phyloP scores from a whole-genome alignment of 2,329 filamentous ascomycete genomes.

The Leptographium radiaticola region DNA sequence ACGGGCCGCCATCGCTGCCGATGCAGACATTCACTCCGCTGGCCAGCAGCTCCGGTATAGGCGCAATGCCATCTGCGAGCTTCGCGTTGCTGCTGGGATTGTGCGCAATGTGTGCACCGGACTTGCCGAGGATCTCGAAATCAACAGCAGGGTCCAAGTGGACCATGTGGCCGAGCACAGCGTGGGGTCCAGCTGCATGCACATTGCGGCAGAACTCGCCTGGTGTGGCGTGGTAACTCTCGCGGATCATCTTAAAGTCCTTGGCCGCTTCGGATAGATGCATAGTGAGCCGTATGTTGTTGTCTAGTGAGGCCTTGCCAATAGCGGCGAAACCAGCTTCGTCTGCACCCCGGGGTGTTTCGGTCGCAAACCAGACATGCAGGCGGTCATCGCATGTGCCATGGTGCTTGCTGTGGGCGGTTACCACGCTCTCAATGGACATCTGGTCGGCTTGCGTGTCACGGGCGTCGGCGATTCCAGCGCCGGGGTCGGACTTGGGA shows the following conservation, averaged over 20 bases:
- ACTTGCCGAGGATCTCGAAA: background rate
- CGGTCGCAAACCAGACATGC: slow-evolving; percentile 1
- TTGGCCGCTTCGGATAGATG: background rate
- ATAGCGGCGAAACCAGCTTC: background rate
- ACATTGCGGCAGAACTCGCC: background rate
- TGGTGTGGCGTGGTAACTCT: background rate
- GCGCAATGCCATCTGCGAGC: slow-evolving; percentile 2
- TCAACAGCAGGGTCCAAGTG: background rate
- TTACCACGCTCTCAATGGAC: background rate
- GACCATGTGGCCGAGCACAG: slow-evolving; percentile 2
- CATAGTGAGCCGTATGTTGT: background rate
- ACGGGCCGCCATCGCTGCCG: slow-evolving; percentile 16
- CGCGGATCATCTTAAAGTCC: background rate
- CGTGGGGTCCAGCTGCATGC: background rate
- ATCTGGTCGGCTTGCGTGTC: background rate
- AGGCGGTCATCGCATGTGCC: background rate
- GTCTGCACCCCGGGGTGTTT: background rate
- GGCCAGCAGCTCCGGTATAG: slow-evolving; percentile 10
- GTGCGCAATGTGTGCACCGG: background rate
- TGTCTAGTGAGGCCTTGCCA: background rate
- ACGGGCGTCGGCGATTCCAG: background rate
- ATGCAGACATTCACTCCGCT: slow-evolving; percentile 17
- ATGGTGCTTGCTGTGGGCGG: background rate
- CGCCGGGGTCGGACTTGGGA: background rate
- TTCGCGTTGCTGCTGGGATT: slow-evolving; percentile 3